A percentile compares a stretch with the other conserved stretches of the same genome.
These are phyloP conservation scores for Vicia sativa DNA, from an alignment of 306 rosid genomes.

Conservation along the genomic window DNA sequence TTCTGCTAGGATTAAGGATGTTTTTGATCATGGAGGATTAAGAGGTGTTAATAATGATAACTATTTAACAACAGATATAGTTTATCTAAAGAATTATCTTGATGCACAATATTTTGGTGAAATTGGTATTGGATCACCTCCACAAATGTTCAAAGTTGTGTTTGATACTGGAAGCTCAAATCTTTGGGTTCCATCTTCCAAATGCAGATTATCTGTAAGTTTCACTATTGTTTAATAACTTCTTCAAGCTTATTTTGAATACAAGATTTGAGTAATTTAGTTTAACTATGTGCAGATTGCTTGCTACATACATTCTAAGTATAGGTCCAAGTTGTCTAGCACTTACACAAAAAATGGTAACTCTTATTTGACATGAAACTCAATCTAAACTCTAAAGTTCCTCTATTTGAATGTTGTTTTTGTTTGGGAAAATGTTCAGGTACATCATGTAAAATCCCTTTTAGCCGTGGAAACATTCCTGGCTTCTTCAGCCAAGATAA, in stretches of 20 bases:
- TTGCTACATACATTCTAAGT: conserved; percentile 71
- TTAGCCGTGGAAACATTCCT: conserved; percentile 43
- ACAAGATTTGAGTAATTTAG: conserved; percentile 22
- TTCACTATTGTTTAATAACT: conserved; percentile 12
- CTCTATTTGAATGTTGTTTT: neutral
- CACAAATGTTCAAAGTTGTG: conserved; percentile 76
- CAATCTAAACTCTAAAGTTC: neutral
- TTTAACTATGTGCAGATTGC: conserved; percentile 53
- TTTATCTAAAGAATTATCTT: conserved; percentile 77
- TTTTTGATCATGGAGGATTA: conserved; percentile 7
- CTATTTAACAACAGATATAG: conserved; percentile 47
- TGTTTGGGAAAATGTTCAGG: conserved; percentile 41
- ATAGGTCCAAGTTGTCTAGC: conserved; percentile 53
- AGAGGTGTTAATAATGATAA: neutral
- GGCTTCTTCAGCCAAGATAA: conserved; percentile 54
- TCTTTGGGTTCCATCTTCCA: conserved; percentile 88
- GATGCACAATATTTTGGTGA: conserved; percentile 94
- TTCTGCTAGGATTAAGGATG: conserved; percentile 44
- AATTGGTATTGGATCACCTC: conserved; percentile 82
- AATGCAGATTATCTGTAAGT: conserved; percentile 79
- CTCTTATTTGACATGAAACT: neutral
- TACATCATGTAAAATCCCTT: conserved; percentile 48
- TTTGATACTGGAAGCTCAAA: conserved; percentile 93
- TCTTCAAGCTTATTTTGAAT: conserved; percentile 23
- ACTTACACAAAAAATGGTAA: conserved; percentile 50